phyloP scores from a whole-genome alignment of 1,284 basidiomycete species.

The Sanghuangporus baumii region DNA sequence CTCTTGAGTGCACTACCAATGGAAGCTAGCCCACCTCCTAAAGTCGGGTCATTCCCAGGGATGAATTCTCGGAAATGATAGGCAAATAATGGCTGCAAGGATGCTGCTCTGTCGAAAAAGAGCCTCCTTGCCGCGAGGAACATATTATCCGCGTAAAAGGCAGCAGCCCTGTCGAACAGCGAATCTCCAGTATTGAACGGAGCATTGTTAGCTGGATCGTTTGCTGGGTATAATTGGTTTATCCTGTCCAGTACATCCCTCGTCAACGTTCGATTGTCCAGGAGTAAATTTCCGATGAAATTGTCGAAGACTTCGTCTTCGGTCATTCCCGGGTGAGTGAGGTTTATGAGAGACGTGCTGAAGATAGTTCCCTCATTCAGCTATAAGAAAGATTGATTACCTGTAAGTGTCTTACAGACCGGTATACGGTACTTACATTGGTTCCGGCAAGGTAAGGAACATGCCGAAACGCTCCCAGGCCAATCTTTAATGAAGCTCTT shows the following conservation, averaged over 20 bases:
- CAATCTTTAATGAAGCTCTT: slow-evolving; percentile 42
- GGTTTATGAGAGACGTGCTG: slow-evolving; percentile 31
- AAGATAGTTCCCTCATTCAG: slow-evolving; percentile 48
- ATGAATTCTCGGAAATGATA: slow-evolving; percentile 54
- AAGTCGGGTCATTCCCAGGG: slow-evolving; percentile 38
- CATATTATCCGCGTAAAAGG: slow-evolving; percentile 56
- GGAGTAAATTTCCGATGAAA: slow-evolving; percentile 41
- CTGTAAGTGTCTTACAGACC: not conserved
- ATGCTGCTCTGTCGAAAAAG: slow-evolving; percentile 42
- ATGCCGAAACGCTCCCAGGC: slow-evolving; percentile 45
- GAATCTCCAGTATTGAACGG: slow-evolving; percentile 54
- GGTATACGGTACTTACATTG: slow-evolving; percentile 34
- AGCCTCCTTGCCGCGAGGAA: slow-evolving; percentile 43
- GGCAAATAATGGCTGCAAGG: slow-evolving; percentile 40
- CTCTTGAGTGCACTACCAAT: not conserved
- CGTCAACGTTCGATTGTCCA: slow-evolving; percentile 45
- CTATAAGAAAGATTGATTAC: slow-evolving; percentile 25
- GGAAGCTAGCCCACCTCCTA: slow-evolving; percentile 34
- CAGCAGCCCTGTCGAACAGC: slow-evolving; percentile 47
- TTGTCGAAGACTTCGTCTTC: slow-evolving; percentile 38
- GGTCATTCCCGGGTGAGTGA: slow-evolving; percentile 31
- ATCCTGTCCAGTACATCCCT: slow-evolving; percentile 33
- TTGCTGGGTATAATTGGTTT: slow-evolving; percentile 39
- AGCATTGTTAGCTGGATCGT: slow-evolving; percentile 40
- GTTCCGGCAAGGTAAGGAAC: slow-evolving; percentile 52